Percentiles rank a stretch among this genome's conserved stretches.
Evolutionary conservation across 805 yeast species (phyloP).

Genomic region (Lipomyces lipofer): DNA sequence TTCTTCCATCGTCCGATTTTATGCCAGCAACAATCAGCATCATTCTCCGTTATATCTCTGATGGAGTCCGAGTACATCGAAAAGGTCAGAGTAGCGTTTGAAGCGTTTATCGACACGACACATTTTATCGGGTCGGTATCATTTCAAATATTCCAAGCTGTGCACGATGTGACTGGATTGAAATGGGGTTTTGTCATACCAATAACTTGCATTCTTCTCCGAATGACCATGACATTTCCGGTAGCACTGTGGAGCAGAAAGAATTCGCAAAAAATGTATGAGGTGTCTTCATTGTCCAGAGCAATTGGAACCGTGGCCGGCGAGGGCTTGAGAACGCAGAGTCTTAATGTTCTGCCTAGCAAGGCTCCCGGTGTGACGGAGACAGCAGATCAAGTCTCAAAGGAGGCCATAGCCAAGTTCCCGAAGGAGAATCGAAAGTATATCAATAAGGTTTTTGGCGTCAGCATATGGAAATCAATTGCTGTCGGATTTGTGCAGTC

Average conservation of each 20-base stretch:
- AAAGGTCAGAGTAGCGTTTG: too few relatives aligned
- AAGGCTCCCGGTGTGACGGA: background rate
- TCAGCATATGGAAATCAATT: conserved; percentile 6
- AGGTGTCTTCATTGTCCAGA: conserved; percentile 1
- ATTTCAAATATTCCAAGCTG: conserved; percentile 14
- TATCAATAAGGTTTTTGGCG: conserved; percentile 5
- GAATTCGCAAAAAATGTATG: conserved; percentile 1
- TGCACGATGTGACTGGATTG: conserved; percentile 24
- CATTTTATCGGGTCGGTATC: conserved; percentile 13
- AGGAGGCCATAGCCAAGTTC: background rate
- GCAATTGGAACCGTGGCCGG: conserved; percentile 1
- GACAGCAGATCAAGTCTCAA: background rate
- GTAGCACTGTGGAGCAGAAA: conserved; percentile 18
- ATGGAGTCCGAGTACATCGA: too few relatives aligned
- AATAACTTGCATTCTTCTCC: conserved; percentile 20
- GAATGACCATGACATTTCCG: conserved; percentile 21
- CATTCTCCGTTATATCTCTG: too few relatives aligned
- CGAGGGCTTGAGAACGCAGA: background rate
- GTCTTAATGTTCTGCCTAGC: conserved; percentile 11
- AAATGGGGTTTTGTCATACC: conserved; percentile 24
- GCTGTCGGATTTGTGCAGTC: conserved; percentile 17
- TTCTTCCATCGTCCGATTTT: too few relatives aligned
- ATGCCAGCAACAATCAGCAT: too few relatives aligned
- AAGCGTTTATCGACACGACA: background rate
- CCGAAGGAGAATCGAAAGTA: background rate